These are phyloP conservation scores for Apiotrichum gamsii DNA, from an alignment of 1,284 basidiomycete genomes.

Conservation along the genomic window DNA sequence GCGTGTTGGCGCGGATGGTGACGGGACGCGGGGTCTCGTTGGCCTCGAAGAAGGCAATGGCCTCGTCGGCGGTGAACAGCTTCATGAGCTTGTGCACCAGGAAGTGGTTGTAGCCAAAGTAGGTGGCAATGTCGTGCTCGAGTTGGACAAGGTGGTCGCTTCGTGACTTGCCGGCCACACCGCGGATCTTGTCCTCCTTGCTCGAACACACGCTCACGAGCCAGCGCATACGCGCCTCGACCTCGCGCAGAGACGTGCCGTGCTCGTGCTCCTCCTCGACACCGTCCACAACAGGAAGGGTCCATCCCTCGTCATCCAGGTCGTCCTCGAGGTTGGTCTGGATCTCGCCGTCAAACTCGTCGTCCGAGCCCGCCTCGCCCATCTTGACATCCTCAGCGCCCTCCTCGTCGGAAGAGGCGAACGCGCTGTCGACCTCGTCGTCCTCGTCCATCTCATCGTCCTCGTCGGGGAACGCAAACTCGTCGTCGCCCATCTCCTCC, in stretches of 20 bases:
- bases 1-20: constrained; percentile 95
- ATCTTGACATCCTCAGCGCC: constrained; percentile 16
- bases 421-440: constrained; percentile 50
- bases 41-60: constrained; percentile 96
- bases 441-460: constrained; percentile 51
- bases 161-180: constrained; percentile 62
- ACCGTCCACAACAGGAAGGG: constrained; percentile 72
- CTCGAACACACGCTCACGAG: constrained; percentile 73
- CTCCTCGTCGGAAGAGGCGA: constrained; percentile 40
- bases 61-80: constrained; percentile 90
- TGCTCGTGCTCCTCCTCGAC: constrained; percentile 70
- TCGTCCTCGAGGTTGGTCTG: constrained; percentile 53
- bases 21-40: constrained; percentile 96
- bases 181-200: constrained; percentile 60
- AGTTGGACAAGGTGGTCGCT: constrained; percentile 88
- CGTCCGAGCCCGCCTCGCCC: constrained; percentile 25
- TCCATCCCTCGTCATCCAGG: constrained; percentile 62
- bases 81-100: constrained; percentile 90
- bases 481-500: constrained; percentile 51
- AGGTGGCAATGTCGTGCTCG: constrained; percentile 78
- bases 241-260: constrained; percentile 65
- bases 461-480: constrained; percentile 33
- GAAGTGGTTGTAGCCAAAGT: constrained; percentile 98
- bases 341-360: constrained; percentile 45
- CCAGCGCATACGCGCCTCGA: constrained; percentile 83